These are phyloP conservation scores for Tephrocybe sp. DNA, from an alignment of 768 basidiomycete species.

Conservation along the genomic window DNA sequence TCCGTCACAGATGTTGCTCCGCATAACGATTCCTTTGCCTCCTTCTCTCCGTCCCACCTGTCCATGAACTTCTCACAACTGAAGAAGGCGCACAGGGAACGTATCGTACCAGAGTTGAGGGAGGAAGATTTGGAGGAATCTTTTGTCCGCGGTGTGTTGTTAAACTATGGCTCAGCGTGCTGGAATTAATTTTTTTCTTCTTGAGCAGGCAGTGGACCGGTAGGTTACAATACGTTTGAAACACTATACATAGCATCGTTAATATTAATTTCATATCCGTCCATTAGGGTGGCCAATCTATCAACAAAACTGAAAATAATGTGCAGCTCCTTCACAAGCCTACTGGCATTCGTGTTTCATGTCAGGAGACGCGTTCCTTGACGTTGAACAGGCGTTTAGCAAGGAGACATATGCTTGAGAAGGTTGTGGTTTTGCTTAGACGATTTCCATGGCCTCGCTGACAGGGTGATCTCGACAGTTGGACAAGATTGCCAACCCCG, in stretches of 20 bases:
- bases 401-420: conserved; percentile 68
- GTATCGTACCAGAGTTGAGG: conserved; percentile 60
- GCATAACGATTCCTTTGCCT: conserved; percentile 23
- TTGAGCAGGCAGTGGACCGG: conserved; percentile 74
- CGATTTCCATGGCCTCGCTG: conserved; percentile 15
- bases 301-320: conserved; percentile 93
- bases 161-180: not conserved
- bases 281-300: conserved; percentile 83
- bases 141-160: conserved; percentile 74
- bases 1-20: conserved; percentile 35
- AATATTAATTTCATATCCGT: conserved; percentile 24
- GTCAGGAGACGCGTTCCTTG: conserved; percentile 87
- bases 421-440: conserved; percentile 39
- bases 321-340: conserved; percentile 89
- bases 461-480: conserved; percentile 42
- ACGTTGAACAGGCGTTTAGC: conserved; percentile 77
- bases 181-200: conserved; percentile 1
- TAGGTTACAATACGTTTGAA: conserved; percentile 27
- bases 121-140: conserved; percentile 85
- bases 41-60: conserved; percentile 21
- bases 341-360: conserved; percentile 80
- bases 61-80: conserved; percentile 62
- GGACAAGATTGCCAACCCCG: conserved; percentile 71
- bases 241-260: conserved; percentile 17
- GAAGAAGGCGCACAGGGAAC: conserved; percentile 64